These are phyloP conservation scores for Clausena lansium DNA, from an alignment of 345 rosid species.

Conservation along the genomic window DNA sequence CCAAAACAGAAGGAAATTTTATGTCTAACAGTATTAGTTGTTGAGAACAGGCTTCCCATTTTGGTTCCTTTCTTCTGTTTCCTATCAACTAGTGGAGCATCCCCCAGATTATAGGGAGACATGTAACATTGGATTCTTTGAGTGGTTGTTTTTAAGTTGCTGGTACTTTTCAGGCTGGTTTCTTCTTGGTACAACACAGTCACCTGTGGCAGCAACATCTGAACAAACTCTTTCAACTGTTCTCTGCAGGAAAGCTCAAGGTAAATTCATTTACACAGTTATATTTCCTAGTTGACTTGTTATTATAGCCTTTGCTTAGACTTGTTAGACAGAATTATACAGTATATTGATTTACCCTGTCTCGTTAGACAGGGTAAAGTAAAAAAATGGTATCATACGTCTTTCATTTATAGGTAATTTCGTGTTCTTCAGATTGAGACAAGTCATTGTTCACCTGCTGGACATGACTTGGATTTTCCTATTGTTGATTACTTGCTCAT, in stretches of 20 bases:
- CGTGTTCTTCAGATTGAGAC: not conserved
- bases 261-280: conserved; percentile 32
- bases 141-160: not conserved
- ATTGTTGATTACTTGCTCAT: not conserved
- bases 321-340: not conserved
- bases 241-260: conserved; percentile 81
- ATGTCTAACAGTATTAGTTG: not conserved
- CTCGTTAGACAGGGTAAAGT: not conserved
- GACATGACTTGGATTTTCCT: not conserved
- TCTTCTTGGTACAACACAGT: conserved; percentile 74
- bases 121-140: not conserved
- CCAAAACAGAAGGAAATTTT: not conserved
- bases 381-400: not conserved
- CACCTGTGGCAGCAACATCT: conserved; percentile 84
- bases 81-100: not conserved
- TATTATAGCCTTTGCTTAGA: not conserved
- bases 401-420: not conserved
- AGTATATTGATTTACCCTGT: not conserved
- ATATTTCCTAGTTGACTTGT: not conserved
- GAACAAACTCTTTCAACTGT: conserved; percentile 57
- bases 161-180: conserved; percentile 67
- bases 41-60: not conserved
- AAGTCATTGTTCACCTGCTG: not conserved
- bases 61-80: not conserved
- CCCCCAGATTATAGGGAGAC: not conserved